These are phyloP conservation scores for Fusarium nanum DNA, from an alignment of 2,329 filamentous ascomycete species.

Conservation along the genomic window DNA sequence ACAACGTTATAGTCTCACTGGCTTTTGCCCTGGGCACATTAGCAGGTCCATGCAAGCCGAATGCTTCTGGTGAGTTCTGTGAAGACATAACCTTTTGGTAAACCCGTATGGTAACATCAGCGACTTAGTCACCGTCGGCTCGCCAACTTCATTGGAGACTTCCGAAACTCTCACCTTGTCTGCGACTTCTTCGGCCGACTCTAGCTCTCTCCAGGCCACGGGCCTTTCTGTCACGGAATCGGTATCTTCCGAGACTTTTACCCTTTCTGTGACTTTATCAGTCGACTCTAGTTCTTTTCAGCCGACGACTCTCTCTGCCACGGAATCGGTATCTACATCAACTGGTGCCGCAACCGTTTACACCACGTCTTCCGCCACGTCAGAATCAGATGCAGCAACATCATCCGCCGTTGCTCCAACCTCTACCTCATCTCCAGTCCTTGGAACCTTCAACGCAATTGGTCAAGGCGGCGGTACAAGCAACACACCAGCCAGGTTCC, in stretches of 20 bases:
- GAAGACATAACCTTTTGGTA: not conserved
- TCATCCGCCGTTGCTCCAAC: not conserved
- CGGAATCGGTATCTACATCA: not conserved
- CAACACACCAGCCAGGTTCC: not conserved
- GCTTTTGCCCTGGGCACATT: not conserved
- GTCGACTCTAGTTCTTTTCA: not conserved
- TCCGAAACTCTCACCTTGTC: not conserved
- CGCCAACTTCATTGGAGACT: not conserved
- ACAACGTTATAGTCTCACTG: not conserved
- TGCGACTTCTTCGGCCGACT: not conserved
- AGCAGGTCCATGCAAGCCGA: not conserved
- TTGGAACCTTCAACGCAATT: not conserved
- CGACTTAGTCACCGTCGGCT: not conserved
- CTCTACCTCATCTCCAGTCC: not conserved
- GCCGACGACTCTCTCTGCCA: not conserved
- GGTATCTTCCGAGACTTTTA: not conserved
- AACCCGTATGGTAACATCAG: not conserved
- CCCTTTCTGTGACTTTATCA: not conserved
- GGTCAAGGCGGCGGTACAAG: not conserved
- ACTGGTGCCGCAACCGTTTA: not conserved
- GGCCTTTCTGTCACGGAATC: not conserved
- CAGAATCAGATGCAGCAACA: not conserved
- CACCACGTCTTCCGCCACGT: not conserved
- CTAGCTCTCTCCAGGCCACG: not conserved
- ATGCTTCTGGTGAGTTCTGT: not conserved